A percentile compares a stretch with the other conserved stretches of the same genome.
Evolutionary conservation across 2,329 filamentous ascomycete species (phyloP).

Genomic region (Metarhizium guizhouense): DNA sequence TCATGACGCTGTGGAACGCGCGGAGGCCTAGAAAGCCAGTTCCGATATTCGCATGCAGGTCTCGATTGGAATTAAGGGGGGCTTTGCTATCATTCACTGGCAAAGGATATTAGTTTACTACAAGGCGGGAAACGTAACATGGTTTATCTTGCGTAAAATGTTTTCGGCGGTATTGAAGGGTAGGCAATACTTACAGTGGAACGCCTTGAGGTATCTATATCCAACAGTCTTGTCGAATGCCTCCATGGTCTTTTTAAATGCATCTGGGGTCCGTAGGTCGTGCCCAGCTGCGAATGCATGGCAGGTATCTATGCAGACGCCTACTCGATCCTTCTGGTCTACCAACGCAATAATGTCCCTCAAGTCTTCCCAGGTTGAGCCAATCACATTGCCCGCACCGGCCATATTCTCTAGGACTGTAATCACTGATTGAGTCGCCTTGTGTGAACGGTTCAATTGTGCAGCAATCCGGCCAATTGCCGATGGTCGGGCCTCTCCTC

Average conservation of each 20-base stretch:
- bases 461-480: conserved; percentile 72
- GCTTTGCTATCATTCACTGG: conserved; percentile 89
- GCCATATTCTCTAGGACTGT: conserved; percentile 96
- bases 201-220: conserved; percentile 66
- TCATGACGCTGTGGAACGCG: conserved; percentile 87
- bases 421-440: conserved; percentile 64
- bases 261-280: conserved; percentile 67
- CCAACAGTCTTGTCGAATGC: conserved; percentile 75
- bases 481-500: conserved; percentile 54
- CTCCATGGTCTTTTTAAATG: conserved; percentile 64
- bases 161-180: not conserved
- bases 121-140: not conserved
- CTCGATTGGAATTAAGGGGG: conserved; percentile 69
- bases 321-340: conserved; percentile 73
- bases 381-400: conserved; percentile 77
- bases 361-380: conserved; percentile 77
- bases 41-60: conserved; percentile 93
- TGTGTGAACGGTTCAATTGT: conserved; percentile 75
- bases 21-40: conserved; percentile 86
- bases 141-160: not conserved
- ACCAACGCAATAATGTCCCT: conserved; percentile 73
- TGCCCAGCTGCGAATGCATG: conserved; percentile 93
- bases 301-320: conserved; percentile 94
- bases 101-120: not conserved
- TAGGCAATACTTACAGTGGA: conserved; percentile 48